phyloP scores from a whole-genome alignment of 306 rosid genomes.

The Malus domestica region ASM211411v1 NC_041803.1:13615501-13616000 shows the following conservation, averaged over 20 bases:
- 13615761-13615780: constrained; percentile 43
- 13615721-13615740: constrained; percentile 71
- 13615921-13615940: neutral
- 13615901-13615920: neutral
- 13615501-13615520: neutral
- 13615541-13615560: neutral
- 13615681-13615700: constrained; percentile 23
- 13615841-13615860: neutral
- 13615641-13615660: neutral
- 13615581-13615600: neutral
- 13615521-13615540: neutral
- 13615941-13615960: neutral
- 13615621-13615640: neutral
- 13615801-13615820: neutral
- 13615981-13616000: neutral
- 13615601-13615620: constrained; percentile 5
- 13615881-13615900: neutral
- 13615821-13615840: neutral
- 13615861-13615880: neutral
- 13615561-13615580: neutral
- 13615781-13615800: neutral
- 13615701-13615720: constrained; percentile 37
- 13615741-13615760: constrained; percentile 39
- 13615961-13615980: neutral
- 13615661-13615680: neutral